Conservation (phyloP, 768 basidiomycete species). For the Panus rudis region DNA sequence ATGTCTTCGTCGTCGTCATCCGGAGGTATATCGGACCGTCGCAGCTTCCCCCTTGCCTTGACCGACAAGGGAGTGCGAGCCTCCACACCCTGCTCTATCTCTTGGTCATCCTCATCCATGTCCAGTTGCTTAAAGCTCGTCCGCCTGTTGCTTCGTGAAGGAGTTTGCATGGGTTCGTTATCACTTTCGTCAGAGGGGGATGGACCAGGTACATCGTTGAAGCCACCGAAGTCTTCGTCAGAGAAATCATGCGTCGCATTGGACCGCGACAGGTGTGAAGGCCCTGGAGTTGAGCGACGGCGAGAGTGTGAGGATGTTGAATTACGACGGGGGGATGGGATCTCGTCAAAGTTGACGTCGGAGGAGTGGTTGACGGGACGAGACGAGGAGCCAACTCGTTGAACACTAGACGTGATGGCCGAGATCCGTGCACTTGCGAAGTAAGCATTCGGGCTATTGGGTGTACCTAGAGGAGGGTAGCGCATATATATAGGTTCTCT, state of each 20-base stretch:
- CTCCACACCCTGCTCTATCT: conserved; percentile 12
- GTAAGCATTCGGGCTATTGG: conserved; percentile 24
- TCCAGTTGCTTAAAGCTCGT: conserved; percentile 5
- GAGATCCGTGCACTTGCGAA: conserved; percentile 21
- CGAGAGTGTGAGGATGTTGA: conserved; percentile 16
- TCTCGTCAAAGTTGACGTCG: conserved; percentile 28
- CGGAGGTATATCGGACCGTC: conserved; percentile 1
- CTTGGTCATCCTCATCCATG: conserved; percentile 33
- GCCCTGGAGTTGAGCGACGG: conserved; percentile 15
- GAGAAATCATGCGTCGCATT: conserved; percentile 11
- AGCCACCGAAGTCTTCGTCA: conserved; percentile 13
- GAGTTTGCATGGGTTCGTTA: conserved; percentile 1
- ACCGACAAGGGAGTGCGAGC: conserved; percentile 12
- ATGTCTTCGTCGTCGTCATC: conserved; percentile 8
- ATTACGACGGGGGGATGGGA: conserved; percentile 28
- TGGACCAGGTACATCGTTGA: conserved; percentile 6
- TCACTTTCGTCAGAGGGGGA: conserved; percentile 6
- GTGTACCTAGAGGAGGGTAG: conserved; percentile 14
- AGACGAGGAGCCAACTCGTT: conserved; percentile 25
- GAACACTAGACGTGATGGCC: conserved; percentile 23
- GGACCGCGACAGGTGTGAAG: conserved; percentile 11
- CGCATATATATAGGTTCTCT: not conserved
- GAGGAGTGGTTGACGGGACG: conserved; percentile 22
- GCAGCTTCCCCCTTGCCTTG: conserved; percentile 25
- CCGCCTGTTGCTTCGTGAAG: not conserved